Base-by-base conservation (phyloP, 2,329 filamentous ascomycete genomes). In the Aspergillus unguis region DNA sequence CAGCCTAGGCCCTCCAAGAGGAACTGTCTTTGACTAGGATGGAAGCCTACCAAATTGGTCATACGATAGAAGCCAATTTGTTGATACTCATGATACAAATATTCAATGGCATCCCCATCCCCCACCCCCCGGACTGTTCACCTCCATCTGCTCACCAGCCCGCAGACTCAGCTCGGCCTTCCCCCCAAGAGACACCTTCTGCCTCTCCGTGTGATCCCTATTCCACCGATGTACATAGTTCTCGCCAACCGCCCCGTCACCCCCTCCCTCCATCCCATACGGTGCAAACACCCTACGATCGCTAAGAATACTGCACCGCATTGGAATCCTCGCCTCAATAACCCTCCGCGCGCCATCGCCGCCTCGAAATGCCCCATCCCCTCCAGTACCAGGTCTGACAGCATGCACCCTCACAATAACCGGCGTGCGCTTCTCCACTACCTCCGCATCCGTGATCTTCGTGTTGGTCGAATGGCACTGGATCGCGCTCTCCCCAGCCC, bases 381-480 rank as follows among this genome's bases (percentile, higher is more conserved):
- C 88, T 0, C 83, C 85, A 32, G 81, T 85, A 0, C 81, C 84
- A 1, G 72, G 59, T 1, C 88, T 73, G 7, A 92, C 72, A 9
- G 79, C 78, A 67, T 92, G 92, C 59, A 87, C 80, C 5, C 85
- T 77, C 32, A 94, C 72, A 1, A 94, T 69, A 1, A 91, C 87
- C 0, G 88, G 88, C 63, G 91, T 91, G 6, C 88, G 76, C 28
- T 86, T 78, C 73, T 92, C 88, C 58, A 92, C 88, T 5, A 91
- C 81, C 67, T 94, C 89, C 0, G 85, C 79, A 65, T 92, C 89
- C 0, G 88, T 92, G 65, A 92, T 92, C 10, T 88, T 81, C 3
- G 88, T 92, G 68, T 94, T 94, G 5, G 89, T 92, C 86, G 92
- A 91, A 71, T 92, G 87, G 2, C 83, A 87, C 66, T 92, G 87